Percentiles rank a stretch among this genome's conserved stretches.
These are phyloP conservation scores for Globisporangium abappressorium DNA, from an alignment of 352 stramenopile genomes.

Conservation along the genomic window DNA sequence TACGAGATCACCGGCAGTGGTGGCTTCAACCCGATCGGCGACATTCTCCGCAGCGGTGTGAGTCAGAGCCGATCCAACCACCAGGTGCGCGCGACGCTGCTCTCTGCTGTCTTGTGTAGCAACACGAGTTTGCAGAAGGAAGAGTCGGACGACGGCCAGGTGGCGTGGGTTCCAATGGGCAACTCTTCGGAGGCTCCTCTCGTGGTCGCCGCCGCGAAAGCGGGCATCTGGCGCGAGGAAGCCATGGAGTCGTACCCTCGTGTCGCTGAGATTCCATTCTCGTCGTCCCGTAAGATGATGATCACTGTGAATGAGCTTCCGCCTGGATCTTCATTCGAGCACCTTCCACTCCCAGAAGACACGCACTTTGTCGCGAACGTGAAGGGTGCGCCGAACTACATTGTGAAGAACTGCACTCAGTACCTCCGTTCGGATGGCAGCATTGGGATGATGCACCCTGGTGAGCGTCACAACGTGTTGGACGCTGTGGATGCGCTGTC, in stretches of 20 bases:
- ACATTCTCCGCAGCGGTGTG: constrained; percentile 44
- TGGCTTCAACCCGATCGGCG: constrained; percentile 47
- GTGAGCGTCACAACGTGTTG: constrained; percentile 37
- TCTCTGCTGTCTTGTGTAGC: constrained; percentile 62
- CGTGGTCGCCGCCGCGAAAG: constrained; percentile 60
- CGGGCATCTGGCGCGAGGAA: constrained; percentile 49
- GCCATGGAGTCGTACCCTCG: constrained; percentile 54
- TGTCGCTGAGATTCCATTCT: constrained; percentile 90
- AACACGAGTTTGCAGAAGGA: constrained; percentile 69
- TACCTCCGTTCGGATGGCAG: constrained; percentile 43
- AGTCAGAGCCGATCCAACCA: constrained; percentile 41
- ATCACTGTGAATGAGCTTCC: constrained; percentile 62
- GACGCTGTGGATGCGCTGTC: constrained; percentile 55
- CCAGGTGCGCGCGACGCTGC: constrained; percentile 42
- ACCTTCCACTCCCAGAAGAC: constrained; percentile 36
- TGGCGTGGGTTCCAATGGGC: constrained; percentile 53
- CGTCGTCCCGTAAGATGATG: constrained; percentile 94
- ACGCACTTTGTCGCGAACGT: constrained; percentile 53
- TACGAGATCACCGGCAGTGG: constrained; percentile 48
- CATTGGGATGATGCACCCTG: constrained; percentile 32
- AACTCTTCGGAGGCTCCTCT: constrained; percentile 73
- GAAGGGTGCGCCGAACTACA: constrained; percentile 70
- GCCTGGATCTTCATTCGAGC: constrained; percentile 28
- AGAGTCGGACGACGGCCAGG: constrained; percentile 31
- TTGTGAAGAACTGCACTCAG: constrained; percentile 54